phyloP scores from a whole-genome alignment of 768 basidiomycete species.

The Lactifluus hygrophoroides region DNA sequence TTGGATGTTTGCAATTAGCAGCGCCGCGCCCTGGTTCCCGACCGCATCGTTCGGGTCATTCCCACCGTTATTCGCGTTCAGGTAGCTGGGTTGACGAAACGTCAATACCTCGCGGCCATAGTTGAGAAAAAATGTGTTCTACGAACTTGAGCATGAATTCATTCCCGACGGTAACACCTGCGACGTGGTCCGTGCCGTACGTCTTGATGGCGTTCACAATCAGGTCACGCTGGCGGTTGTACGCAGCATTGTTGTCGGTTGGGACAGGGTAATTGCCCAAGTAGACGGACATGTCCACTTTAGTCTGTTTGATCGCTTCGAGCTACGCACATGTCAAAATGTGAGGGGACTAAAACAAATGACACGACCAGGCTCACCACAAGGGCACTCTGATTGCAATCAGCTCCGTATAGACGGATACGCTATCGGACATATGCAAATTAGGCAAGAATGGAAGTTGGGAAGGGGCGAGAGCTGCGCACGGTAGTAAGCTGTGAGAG shows the following conservation, averaged over 20 bases:
- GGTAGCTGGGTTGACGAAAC: conserved; percentile 36
- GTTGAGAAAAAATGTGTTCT: not conserved
- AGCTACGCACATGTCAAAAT: conserved; percentile 34
- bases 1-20: conserved; percentile 56
- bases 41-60: conserved; percentile 47
- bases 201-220: conserved; percentile 61
- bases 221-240: conserved; percentile 59
- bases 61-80: conserved; percentile 37
- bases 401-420: conserved; percentile 78
- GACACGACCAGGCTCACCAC: conserved; percentile 38
- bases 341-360: not conserved
- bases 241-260: conserved; percentile 60
- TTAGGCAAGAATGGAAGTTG: not conserved
- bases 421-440: conserved; percentile 30
- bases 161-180: conserved; percentile 86
- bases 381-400: conserved; percentile 75
- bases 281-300: conserved; percentile 77
- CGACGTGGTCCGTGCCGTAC: conserved; percentile 69
- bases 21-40: conserved; percentile 54
- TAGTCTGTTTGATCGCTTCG: conserved; percentile 84
- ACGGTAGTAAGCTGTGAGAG: conserved; percentile 77
- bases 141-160: conserved; percentile 77
- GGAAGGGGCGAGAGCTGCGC: conserved; percentile 7
- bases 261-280: conserved; percentile 60
- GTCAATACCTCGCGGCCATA: not conserved